These are phyloP conservation scores for Aspergillus transmontanensis DNA, from an alignment of 2,329 filamentous ascomycete genomes.

Conservation along the genomic window DNA sequence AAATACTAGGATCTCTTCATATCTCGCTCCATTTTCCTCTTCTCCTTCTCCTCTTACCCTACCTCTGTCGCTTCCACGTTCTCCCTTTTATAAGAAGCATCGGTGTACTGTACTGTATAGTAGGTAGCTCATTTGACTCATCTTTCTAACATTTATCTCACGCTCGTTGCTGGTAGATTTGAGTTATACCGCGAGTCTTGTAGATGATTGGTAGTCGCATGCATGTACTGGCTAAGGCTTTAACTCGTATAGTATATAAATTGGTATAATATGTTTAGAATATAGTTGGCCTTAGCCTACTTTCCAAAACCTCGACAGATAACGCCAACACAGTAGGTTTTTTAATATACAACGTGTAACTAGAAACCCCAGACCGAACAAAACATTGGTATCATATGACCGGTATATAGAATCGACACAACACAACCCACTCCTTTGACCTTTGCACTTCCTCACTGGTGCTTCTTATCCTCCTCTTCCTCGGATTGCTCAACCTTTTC, in stretches of 20 bases:
- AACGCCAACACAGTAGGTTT: background rate
- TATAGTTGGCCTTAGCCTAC: background rate
- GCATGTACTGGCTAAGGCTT: background rate
- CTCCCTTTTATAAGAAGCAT: slow-evolving; percentile 13
- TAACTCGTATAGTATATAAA: background rate
- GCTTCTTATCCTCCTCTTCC: slow-evolving; percentile 24
- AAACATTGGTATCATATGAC: slow-evolving; percentile 8
- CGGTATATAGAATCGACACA: background rate
- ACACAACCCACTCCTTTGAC: background rate
- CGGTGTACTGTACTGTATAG: slow-evolving; percentile 32
- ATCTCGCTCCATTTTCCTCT: slow-evolving; percentile 9
- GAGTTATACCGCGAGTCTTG: background rate
- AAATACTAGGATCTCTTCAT: slow-evolving; percentile 29
- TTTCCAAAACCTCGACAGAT: background rate
- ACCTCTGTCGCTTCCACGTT: slow-evolving; percentile 2
- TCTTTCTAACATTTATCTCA: background rate
- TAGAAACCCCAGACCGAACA: slow-evolving; percentile 2
- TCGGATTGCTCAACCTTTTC: slow-evolving; percentile 17
- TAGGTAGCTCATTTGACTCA: slow-evolving; percentile 20
- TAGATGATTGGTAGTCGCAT: background rate
- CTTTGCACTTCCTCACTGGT: slow-evolving; percentile 9
- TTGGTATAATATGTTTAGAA: background rate
- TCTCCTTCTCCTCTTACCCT: slow-evolving; percentile 10
- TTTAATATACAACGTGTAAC: slow-evolving; percentile 1
- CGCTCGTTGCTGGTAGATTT: background rate